Conservation (phyloP, 352 stramenopile genomes). For the Phytophthora megakarya region DNA sequence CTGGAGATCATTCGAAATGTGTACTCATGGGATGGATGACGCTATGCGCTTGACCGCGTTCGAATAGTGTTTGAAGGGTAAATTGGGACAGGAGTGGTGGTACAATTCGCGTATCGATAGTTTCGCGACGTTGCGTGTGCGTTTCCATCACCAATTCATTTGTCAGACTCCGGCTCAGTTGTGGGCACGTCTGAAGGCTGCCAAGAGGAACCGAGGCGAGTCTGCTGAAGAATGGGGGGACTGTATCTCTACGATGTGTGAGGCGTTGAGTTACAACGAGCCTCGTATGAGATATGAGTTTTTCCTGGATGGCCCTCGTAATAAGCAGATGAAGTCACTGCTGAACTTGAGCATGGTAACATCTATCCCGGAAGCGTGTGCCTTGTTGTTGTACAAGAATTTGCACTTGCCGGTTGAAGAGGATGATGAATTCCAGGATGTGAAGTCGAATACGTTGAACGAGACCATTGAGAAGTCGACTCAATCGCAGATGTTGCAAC, state of each 20-base stretch:
- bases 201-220: not conserved
- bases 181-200: not conserved
- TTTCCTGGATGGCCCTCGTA: not conserved
- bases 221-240: conserved; percentile 10
- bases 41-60: not conserved
- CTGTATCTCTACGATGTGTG: not conserved
- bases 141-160: conserved; percentile 16
- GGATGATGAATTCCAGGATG: too few species aligned
- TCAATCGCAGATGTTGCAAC: too few species aligned
- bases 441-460: too few species aligned
- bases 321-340: not conserved
- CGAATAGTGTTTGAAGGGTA: not conserved
- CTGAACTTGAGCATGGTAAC: not conserved
- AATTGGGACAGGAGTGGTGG: not conserved
- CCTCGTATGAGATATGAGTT: conserved; percentile 7
- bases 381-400: not conserved
- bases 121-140: not conserved
- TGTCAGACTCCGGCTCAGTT: conserved; percentile 2
- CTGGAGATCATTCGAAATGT: conserved; percentile 3
- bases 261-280: not conserved
- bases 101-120: not conserved
- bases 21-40: not conserved
- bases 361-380: not conserved
- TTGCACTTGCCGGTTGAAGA: conserved; percentile 1
- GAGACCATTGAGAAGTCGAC: too few species aligned